Conservation (phyloP, 768 basidiomycete genomes). For the Atractiella rhizophila region DNA sequence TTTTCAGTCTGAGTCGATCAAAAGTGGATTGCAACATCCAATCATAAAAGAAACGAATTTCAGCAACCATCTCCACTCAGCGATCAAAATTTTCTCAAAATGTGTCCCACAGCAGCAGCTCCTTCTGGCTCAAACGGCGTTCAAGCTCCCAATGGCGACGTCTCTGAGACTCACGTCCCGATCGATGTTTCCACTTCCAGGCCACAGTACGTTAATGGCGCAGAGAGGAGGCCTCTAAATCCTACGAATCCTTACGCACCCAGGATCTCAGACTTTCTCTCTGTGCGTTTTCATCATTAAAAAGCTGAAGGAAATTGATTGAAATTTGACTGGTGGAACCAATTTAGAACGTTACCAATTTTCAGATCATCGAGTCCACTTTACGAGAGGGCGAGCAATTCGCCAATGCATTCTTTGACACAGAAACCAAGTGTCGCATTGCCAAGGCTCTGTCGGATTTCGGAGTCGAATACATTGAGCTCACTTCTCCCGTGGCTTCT, state of each 20-base stretch:
- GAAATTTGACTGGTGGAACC: not conserved
- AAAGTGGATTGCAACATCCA: too few relatives aligned
- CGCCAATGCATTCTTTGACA: slow-evolving; percentile 97
- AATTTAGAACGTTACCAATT: slow-evolving; percentile 29
- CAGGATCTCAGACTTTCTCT: slow-evolving; percentile 14
- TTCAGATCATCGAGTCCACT: slow-evolving; percentile 91
- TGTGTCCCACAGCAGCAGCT: too few relatives aligned
- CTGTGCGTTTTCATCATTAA: slow-evolving; percentile 6
- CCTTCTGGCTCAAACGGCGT: too few relatives aligned
- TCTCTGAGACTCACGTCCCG: too few relatives aligned
- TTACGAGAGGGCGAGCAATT: slow-evolving; percentile 45
- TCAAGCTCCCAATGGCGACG: too few relatives aligned
- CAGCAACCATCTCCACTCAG: too few relatives aligned
- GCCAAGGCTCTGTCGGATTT: slow-evolving; percentile 94
- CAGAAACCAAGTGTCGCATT: slow-evolving; percentile 98
- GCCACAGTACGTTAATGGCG: too few relatives aligned
- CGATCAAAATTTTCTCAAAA: too few relatives aligned
- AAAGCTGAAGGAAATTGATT: not conserved
- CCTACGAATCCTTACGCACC: slow-evolving; percentile 10
- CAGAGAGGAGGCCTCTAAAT: too few relatives aligned
- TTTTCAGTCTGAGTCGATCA: too few relatives aligned
- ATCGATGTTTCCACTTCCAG: too few relatives aligned
- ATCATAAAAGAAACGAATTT: too few relatives aligned
- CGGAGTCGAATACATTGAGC: slow-evolving; percentile 97
- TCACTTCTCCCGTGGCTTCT: slow-evolving; percentile 91